Conservation (phyloP, 257 asterid species). For the Fraxinus americana region DNA sequence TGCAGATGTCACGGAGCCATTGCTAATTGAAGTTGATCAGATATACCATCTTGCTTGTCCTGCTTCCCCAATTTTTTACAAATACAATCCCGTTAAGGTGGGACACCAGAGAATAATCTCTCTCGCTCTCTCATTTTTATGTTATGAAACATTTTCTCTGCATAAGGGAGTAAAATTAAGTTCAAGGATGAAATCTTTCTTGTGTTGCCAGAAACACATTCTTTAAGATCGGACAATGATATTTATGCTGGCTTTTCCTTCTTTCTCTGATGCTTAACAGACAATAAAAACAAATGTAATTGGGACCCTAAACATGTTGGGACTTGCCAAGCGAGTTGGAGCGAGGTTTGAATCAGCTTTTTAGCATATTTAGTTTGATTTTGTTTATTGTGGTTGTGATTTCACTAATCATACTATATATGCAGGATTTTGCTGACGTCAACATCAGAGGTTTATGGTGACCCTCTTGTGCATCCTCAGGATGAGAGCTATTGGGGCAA, state of each 20-base stretch:
- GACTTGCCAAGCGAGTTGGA: constrained; percentile 98
- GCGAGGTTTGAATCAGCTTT: constrained; percentile 61
- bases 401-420: constrained; percentile 7
- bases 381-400: neutral
- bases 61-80: constrained; percentile 99
- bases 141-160: neutral
- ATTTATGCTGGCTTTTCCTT: constrained; percentile 5
- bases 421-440: constrained; percentile 89
- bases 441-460: constrained; percentile 96
- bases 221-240: neutral
- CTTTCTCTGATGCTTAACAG: constrained; percentile 36
- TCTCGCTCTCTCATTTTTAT: neutral
- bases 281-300: constrained; percentile 97
- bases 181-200: too few species aligned
- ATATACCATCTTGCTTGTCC: constrained; percentile 99
- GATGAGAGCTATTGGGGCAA: constrained; percentile 98
- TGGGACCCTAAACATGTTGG: constrained; percentile 96
- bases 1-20: constrained; percentile 90
- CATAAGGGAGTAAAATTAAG: neutral
- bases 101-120: constrained; percentile 20
- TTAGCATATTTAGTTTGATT: neutral
- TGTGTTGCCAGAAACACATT: neutral
- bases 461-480: constrained; percentile 95
- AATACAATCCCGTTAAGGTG: constrained; percentile 96
- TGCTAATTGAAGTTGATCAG: constrained; percentile 86